phyloP scores from a whole-genome alignment of 2,329 filamentous ascomycete species.

The Tolypocladium amazonense region DNA sequence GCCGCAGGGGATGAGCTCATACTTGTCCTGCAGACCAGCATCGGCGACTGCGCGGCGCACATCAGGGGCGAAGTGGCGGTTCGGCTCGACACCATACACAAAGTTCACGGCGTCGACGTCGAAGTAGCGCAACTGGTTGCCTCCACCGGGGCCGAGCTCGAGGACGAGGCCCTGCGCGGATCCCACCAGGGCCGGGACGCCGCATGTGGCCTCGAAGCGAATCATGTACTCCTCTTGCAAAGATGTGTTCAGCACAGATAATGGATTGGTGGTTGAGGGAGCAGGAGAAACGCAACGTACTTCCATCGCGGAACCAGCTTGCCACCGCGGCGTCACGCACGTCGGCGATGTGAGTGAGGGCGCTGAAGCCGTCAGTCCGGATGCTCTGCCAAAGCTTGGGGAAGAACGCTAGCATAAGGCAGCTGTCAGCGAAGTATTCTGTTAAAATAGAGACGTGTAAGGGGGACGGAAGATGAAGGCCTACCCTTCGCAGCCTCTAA shows the following conservation, averaged over 20 bases:
- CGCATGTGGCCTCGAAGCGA: background rate
- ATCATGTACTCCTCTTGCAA: background rate
- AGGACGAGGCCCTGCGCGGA: conserved; percentile 22
- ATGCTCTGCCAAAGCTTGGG: background rate
- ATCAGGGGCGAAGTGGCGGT: conserved; percentile 17
- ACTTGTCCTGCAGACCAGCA: conserved; percentile 19
- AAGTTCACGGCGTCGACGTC: conserved; percentile 17
- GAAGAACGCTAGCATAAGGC: background rate
- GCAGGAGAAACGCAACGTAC: background rate
- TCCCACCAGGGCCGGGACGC: background rate
- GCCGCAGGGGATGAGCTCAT: conserved; percentile 25
- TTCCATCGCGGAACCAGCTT: background rate
- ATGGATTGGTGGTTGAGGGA: background rate
- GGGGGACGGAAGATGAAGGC: background rate
- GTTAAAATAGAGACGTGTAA: background rate
- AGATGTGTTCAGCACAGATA: background rate
- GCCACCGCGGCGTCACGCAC: background rate
- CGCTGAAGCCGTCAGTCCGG: background rate
- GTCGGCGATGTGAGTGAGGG: background rate
- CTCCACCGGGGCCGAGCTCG: conserved; percentile 32
- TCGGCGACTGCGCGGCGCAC: conserved; percentile 20
- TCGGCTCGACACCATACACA: conserved; percentile 31
- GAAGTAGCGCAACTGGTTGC: conserved; percentile 30
- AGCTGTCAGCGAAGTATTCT: background rate
- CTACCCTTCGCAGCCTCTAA: background rate